Conservation (phyloP, 805 yeast genomes). For the Osmozyma mogii region DNA sequence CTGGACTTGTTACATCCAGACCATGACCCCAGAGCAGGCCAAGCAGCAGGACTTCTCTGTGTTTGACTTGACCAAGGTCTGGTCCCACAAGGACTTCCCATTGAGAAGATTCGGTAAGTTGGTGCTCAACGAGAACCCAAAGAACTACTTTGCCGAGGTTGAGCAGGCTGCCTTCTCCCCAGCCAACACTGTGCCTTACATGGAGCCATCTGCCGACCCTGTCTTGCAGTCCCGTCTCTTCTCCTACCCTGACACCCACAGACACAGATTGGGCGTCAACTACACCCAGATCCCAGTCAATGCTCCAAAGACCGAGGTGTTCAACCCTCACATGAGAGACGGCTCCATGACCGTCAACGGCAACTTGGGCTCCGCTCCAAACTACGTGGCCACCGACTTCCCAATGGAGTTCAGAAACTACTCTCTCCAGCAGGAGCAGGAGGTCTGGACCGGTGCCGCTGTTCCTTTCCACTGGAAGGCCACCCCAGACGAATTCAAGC, state of each 20-base stretch:
- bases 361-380: conserved; percentile 72
- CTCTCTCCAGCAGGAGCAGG: conserved; percentile 58
- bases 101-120: conserved; percentile 78
- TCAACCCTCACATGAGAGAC: conserved; percentile 69
- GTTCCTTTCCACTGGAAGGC: conserved; percentile 82
- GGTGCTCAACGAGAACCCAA: conserved; percentile 73
- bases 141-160: conserved; percentile 80
- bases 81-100: conserved; percentile 88
- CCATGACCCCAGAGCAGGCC: conserved; percentile 80
- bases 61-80: conserved; percentile 83
- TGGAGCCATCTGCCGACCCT: conserved; percentile 78
- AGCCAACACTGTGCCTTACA: conserved; percentile 76
- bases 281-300: conserved; percentile 84
- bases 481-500: conserved; percentile 66
- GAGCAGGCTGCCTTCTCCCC: conserved; percentile 86
- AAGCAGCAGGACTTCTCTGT: conserved; percentile 70
- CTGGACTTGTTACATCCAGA: conserved; percentile 81
- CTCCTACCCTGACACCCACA: conserved; percentile 80
- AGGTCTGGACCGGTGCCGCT: conserved; percentile 77
- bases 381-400: conserved; percentile 55
- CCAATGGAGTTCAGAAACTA: conserved; percentile 40
- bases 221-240: conserved; percentile 75
- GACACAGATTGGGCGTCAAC: conserved; percentile 73
- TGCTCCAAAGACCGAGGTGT: conserved; percentile 53
- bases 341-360: conserved; percentile 60